Evolutionary conservation across 1,139 yeast species (phyloP).

Genomic region (Taphrina populina): DNA sequence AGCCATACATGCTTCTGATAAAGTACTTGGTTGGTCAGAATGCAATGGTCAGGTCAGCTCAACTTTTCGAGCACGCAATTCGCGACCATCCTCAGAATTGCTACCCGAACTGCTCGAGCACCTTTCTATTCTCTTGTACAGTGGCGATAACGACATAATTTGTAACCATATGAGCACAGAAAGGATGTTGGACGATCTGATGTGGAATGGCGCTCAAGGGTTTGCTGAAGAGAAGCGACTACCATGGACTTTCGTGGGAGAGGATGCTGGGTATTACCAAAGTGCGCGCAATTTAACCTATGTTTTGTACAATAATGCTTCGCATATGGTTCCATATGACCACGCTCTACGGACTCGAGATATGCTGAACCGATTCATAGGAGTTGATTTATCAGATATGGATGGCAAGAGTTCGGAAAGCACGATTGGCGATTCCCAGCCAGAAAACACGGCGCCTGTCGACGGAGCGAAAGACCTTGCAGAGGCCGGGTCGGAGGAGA

Average conservation of each 20-base stretch:
- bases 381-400: constrained; percentile 39
- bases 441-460: background rate
- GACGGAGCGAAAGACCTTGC: constrained; percentile 3
- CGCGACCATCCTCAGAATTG: constrained; percentile 63
- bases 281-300: constrained; percentile 72
- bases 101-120: constrained; percentile 63
- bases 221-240: constrained; percentile 46
- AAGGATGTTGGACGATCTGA: constrained; percentile 58
- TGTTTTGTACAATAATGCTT: constrained; percentile 68
- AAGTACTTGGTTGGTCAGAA: constrained; percentile 64
- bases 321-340: constrained; percentile 96
- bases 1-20: constrained; percentile 50
- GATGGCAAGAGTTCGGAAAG: constrained; percentile 35
- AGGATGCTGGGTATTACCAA: constrained; percentile 44
- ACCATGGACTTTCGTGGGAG: constrained; percentile 43
- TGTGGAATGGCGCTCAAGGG: constrained; percentile 69
- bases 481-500: constrained; percentile 32
- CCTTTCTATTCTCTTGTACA: constrained; percentile 68
- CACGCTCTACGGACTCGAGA: constrained; percentile 68
- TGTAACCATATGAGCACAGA: constrained; percentile 83
- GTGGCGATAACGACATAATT: constrained; percentile 84
- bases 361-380: constrained; percentile 49
- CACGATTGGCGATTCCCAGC: constrained; percentile 31
- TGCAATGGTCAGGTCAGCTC: constrained; percentile 63
- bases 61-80: constrained; percentile 54